Percentiles rank a stretch among this genome's conserved stretches.
Conservation (phyloP, 768 basidiomycete genomes). For the Trametes villosa region DNA sequence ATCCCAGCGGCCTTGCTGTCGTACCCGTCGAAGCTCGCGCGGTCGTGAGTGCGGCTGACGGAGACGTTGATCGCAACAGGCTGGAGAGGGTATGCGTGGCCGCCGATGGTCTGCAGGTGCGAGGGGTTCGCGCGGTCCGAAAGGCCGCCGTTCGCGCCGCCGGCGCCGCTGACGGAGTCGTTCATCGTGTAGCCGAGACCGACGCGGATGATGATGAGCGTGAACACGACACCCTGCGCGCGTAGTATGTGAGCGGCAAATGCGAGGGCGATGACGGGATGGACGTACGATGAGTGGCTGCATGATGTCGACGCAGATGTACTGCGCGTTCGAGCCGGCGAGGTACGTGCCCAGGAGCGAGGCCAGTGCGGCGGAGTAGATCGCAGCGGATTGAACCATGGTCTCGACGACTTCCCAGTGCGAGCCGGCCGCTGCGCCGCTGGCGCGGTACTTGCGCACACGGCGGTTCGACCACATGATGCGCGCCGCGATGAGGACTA, state of each 20-base stretch:
- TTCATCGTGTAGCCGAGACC: constrained; percentile 25
- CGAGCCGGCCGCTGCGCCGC: constrained; percentile 2
- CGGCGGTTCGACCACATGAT: constrained; percentile 21
- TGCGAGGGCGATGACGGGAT: neutral
- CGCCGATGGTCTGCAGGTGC: constrained; percentile 9
- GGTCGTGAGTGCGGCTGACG: constrained; percentile 19
- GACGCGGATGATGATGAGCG: constrained; percentile 24
- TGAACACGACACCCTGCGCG: constrained; percentile 21
- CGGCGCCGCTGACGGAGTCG: constrained; percentile 1
- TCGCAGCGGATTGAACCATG: constrained; percentile 22
- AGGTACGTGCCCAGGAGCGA: constrained; percentile 22
- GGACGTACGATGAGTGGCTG: constrained; percentile 24
- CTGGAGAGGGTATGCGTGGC: constrained; percentile 15
- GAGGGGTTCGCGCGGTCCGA: neutral
- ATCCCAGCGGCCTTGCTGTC: constrained; percentile 13
- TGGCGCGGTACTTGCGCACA: constrained; percentile 10
- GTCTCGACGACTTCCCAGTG: constrained; percentile 23
- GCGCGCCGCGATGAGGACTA: constrained; percentile 22
- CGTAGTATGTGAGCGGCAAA: neutral
- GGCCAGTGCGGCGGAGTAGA: constrained; percentile 22
- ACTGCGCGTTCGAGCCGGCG: constrained; percentile 25
- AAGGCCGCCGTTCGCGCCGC: neutral
- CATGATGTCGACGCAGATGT: constrained; percentile 17
- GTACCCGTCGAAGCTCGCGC: constrained; percentile 18
- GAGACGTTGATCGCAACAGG: constrained; percentile 24